Percentiles rank a stretch among this genome's conserved stretches.
These are phyloP conservation scores for Geosiphon pyriformis DNA, from an alignment of 192 early-diverging fungal species.

Conservation along the genomic window DNA sequence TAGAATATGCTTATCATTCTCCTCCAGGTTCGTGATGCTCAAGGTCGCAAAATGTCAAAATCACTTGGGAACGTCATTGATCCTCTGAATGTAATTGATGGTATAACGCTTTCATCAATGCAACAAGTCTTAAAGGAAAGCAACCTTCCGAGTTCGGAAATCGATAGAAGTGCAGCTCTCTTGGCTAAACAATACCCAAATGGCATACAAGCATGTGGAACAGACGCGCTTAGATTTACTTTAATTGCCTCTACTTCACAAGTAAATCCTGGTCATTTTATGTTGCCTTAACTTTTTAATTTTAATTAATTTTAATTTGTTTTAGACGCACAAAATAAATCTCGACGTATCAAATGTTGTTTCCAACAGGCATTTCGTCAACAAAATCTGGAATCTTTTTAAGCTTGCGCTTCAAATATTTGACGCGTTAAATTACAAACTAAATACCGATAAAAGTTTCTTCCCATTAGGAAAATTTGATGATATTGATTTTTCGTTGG, in stretches of 20 bases:
- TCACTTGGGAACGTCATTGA: conserved; percentile 85
- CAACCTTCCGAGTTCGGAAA: conserved; percentile 72
- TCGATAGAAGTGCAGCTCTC: conserved; percentile 56
- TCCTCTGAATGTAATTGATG: conserved; percentile 77
- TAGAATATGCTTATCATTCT: no score
- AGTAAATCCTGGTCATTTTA: conserved; percentile 6
- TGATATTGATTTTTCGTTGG: conserved; percentile 47
- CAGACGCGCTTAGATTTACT: conserved; percentile 77
- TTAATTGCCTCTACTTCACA: conserved; percentile 66
- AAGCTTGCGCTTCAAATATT: conserved; percentile 64
- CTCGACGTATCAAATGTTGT: conserved; percentile 83
- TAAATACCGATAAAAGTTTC: conserved; percentile 2
- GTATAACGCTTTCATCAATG: conserved; percentile 62
- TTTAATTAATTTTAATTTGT: neutral
- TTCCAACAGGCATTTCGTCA: conserved; percentile 86
- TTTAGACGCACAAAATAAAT: conserved; percentile 82
- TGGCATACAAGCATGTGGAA: conserved; percentile 88
- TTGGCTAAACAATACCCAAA: conserved; percentile 77
- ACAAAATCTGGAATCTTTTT: conserved; percentile 95
- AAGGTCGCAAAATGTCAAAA: conserved; percentile 89
- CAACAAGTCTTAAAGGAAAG: conserved; percentile 64
- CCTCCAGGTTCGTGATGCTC: conserved; percentile 61
- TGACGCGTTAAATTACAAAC: conserved; percentile 40
- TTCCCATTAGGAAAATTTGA: conserved; percentile 8
- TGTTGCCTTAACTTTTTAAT: neutral